Evolutionary conservation across 1,139 yeast genomes (phyloP), one percentile per base, ranked within the genome.

Genomic region (Pneumocystis carinii): DNA sequence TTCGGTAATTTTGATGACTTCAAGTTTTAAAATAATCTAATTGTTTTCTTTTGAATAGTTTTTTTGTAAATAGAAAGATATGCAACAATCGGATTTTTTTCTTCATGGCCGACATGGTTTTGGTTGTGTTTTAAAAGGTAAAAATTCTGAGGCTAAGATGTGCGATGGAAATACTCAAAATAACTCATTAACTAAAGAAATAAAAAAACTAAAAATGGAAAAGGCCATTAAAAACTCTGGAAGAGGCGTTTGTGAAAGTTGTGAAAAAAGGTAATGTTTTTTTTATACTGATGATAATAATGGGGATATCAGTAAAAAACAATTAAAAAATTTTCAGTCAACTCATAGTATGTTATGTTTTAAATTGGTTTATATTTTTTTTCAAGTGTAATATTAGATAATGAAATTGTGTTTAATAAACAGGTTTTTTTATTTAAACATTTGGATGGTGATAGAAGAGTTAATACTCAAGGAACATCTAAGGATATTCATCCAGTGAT

Each of bases 401-500:
- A 48, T 48, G n/a, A 48, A 3, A 48, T 48, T 48, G n/a, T 48
- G n/a, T 48, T 48, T 24, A 37, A 85, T 82, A 65, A 81, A 61
- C 67, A 70, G n/a, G 68, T 72, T 17, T 69, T 89, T 2, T 77
- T 90, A 69, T 92, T 92, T 75, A 86, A 94, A 64, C 97, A 92
- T 76, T 78, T 92, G 70, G 97, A 90, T 70, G 84, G 90, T 5
- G 74, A 70, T 66, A 66, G 32, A 62, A 69, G 64, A 65, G 68
- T 60, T 66, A 75, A 53, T 1, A 70, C 72, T 2, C 69, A 72
- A 29, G 70, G 66, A 42, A 75, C 70, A 41, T 71, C 70, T 72
- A 83, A 84, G 66, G 83, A 87, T 63, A 89, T 92, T 27, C 98
- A 94, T 74, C 97, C 97, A 0, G 83, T 88, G 0, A 84, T 92